A percentile compares a stretch with the other conserved stretches of the same genome.
Evolutionary conservation across 2,329 filamentous ascomycete species (phyloP).

Genomic region (Trichophyton simii): DNA sequence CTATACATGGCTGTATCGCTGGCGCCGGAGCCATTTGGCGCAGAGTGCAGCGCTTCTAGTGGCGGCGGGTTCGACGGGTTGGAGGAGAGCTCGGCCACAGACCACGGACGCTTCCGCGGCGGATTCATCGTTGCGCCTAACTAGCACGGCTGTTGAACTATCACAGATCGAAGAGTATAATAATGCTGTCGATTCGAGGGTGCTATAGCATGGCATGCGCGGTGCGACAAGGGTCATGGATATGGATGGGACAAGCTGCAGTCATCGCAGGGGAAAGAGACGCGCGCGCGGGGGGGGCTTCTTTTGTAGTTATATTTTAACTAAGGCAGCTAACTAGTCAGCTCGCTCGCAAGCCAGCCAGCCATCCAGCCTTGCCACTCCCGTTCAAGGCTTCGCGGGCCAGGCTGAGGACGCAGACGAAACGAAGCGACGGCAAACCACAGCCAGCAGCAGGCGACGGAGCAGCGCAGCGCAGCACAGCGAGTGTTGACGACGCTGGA

Average conservation of each 20-base stretch:
- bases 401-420: neutral
- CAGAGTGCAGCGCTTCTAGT: neutral
- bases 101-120: conserved; percentile 9
- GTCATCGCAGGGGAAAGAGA: conserved; percentile 1
- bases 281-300: neutral
- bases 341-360: neutral
- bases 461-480: neutral
- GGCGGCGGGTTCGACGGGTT: neutral
- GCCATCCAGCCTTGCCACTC: neutral
- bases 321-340: neutral
- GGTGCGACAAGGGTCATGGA: conserved; percentile 2
- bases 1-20: conserved; percentile 4
- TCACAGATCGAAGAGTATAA: neutral
- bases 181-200: neutral
- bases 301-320: neutral
- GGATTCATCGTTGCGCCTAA: conserved; percentile 6
- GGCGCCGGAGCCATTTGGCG: neutral
- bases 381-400: neutral
- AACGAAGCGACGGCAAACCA: neutral
- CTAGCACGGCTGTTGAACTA: neutral
- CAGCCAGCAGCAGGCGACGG: neutral
- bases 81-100: conserved; percentile 6
- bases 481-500: neutral
- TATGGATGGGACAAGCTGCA: conserved; percentile 1
- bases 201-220: neutral